Conservation (phyloP, 176 grass and related monocot species). For the Aegilops speltoides region DNA sequence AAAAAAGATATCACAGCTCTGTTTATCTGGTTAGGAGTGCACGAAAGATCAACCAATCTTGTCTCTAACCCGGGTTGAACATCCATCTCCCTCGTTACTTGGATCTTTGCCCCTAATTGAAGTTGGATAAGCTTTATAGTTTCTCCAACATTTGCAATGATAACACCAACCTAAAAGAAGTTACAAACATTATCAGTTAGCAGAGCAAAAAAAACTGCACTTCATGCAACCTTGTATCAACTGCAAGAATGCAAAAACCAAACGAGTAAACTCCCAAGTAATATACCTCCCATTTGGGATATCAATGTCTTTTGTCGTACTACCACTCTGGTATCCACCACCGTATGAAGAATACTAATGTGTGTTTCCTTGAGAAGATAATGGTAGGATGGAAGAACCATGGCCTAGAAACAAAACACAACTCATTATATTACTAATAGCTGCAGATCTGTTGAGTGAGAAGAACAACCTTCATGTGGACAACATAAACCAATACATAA, state of each 20-base stretch:
- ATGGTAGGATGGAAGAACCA: slow-evolving; percentile 45
- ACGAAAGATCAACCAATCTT: slow-evolving; percentile 72
- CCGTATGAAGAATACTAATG: slow-evolving; percentile 66
- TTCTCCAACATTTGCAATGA: slow-evolving; percentile 89
- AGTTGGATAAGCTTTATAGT: slow-evolving; percentile 83
- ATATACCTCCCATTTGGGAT: slow-evolving; percentile 85
- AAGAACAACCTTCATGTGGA: not conserved
- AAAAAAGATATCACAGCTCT: slow-evolving; percentile 48
- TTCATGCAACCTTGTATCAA: not conserved
- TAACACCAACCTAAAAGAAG: slow-evolving; percentile 76
- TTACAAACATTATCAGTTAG: not conserved
- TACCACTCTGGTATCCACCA: slow-evolving; percentile 45
- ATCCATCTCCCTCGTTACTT: slow-evolving; percentile 88
- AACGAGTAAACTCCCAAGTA: not conserved
- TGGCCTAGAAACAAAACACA: slow-evolving; percentile 38
- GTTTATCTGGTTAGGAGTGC: slow-evolving; percentile 81
- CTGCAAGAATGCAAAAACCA: not conserved
- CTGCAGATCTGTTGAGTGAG: not conserved
- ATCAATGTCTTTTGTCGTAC: slow-evolving; percentile 77
- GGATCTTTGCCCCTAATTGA: slow-evolving; percentile 82
- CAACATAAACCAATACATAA: not conserved
- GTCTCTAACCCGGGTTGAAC: slow-evolving; percentile 63
- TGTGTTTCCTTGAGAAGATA: slow-evolving; percentile 56
- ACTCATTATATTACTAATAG: not conserved
- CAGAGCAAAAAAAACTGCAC: not conserved